Conservation (phyloP, 805 yeast genomes). For the Barnettozyma wickerhamii region DNA sequence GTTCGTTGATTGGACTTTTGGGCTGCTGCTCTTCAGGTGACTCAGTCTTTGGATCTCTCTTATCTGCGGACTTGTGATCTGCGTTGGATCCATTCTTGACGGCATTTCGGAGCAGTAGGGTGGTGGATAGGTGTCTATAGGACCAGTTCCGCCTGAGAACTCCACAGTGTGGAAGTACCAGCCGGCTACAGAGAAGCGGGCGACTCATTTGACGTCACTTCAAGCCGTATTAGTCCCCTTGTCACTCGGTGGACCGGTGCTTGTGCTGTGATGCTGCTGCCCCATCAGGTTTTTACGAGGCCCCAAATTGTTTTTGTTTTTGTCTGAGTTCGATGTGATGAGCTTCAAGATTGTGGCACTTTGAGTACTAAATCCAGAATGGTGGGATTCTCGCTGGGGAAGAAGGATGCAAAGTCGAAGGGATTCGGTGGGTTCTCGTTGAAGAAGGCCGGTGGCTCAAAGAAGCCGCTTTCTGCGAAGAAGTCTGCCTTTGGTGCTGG, state of each 20-base stretch:
- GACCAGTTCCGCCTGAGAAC: too few relatives aligned
- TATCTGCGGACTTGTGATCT: neutral
- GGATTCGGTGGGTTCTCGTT: constrained; percentile 28
- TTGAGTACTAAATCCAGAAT: constrained; percentile 15
- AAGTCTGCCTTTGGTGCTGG: constrained; percentile 17
- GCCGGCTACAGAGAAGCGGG: too few relatives aligned
- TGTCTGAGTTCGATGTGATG: too few relatives aligned
- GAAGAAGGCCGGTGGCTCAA: neutral
- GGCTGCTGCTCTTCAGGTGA: neutral
- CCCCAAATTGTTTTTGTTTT: neutral
- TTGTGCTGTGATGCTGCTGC: too few relatives aligned
- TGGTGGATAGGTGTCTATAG: neutral
- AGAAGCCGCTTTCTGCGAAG: neutral
- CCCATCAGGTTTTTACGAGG: too few relatives aligned
- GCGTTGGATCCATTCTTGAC: neutral
- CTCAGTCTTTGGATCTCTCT: too few relatives aligned
- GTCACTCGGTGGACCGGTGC: too few relatives aligned
- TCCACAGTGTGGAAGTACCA: too few relatives aligned
- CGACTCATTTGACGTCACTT: too few relatives aligned
- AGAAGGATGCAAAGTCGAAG: constrained; percentile 14
- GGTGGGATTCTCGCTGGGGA: constrained; percentile 38
- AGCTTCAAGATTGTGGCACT: too few relatives aligned
- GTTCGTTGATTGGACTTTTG: constrained; percentile 9
- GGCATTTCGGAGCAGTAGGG: neutral
- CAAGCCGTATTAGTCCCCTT: too few relatives aligned